These are phyloP conservation scores for Oryza australiensis DNA, from an alignment of 176 grass and related monocot genomes.

Conservation along the genomic window DNA sequence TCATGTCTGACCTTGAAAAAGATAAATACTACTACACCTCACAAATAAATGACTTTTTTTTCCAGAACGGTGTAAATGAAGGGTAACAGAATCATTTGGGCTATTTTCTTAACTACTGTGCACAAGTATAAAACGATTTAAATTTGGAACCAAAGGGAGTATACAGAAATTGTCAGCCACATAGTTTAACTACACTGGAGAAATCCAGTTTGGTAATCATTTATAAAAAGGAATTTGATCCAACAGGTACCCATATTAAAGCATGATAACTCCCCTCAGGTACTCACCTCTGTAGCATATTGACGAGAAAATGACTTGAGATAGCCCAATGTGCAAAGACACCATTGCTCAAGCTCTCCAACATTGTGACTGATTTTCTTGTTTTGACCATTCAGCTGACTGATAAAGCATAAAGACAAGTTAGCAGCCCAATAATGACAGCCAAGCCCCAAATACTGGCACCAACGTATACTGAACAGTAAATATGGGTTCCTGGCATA, in stretches of 20 bases:
- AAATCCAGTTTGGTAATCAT: background rate
- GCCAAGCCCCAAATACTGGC: background rate
- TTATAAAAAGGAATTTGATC: background rate
- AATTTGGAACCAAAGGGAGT: too few relatives aligned
- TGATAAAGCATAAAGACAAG: slow-evolving; percentile 35
- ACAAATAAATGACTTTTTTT: too few relatives aligned
- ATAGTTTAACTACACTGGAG: background rate
- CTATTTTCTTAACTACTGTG: too few relatives aligned
- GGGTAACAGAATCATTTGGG: background rate
- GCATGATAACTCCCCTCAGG: background rate
- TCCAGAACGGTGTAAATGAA: too few relatives aligned
- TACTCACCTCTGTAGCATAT: slow-evolving; percentile 87
- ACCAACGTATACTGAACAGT: background rate
- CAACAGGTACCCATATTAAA: slow-evolving; percentile 2
- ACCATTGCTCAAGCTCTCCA: slow-evolving; percentile 94
- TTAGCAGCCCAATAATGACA: slow-evolving; percentile 8
- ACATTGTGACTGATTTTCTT: slow-evolving; percentile 48
- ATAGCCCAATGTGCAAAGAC: slow-evolving; percentile 85
- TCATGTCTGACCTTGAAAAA: too few relatives aligned
- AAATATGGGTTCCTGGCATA: background rate
- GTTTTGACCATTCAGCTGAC: slow-evolving; percentile 59
- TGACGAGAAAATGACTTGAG: slow-evolving; percentile 95
- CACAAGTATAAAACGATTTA: too few relatives aligned
- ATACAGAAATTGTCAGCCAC: too few relatives aligned
- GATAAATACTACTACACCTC: too few relatives aligned